Base-by-base conservation (phyloP, 1,284 basidiomycete genomes). In the Ganoderma leucocontextum region DNA sequence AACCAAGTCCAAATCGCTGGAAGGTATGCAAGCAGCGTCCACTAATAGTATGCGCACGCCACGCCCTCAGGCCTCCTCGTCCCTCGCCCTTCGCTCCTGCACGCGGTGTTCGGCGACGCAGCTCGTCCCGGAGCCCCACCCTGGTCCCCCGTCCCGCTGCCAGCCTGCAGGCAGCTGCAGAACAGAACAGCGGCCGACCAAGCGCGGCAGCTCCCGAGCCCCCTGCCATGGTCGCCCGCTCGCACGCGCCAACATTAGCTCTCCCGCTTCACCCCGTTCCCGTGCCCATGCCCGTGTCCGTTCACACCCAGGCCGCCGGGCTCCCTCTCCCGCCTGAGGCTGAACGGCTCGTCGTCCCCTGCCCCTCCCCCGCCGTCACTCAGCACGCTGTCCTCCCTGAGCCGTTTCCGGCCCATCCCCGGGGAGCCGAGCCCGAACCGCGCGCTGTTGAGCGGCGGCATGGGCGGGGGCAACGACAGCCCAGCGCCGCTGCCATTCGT, bases 361-460 rank as follows among this genome's bases (percentile, higher is more conserved):
- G 12, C 10, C 10, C 47, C 47, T 19, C 22, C 47, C 25, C 63
- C 62, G 39, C 62, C 59, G 42, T 62, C 66, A 17, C 66, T 60
- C 62, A 36, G 42, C 39, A 39, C 68, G 61, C 71, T 62, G 41
- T 74, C 75, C 62, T 75, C 75, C 52, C 73, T 65, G 33, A 68
- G 65, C 39, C 75, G 73, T 65, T 76, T 76, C 39, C 73, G 73
- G 60, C 73, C 66, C 57, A 66, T 47, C 6, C 69, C 65, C 6
- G 75, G 73, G 39, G 75, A 72, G 60, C 66, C 42, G 25, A 65
- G 55, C 39, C 63, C 70, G 63, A 70, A 73, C 42, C 70, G 72
- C 67, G 73, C 66, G 70, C 71, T 73, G 67, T 65, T 73, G 52
- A 75, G 74, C 68, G 75, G 69, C 19, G 75, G 72, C 63, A 72